Percentiles rank a stretch among this genome's conserved stretches.
These are phyloP conservation scores for Geotrichum ghanense DNA, from an alignment of 805 yeast species.

Conservation along the genomic window DNA sequence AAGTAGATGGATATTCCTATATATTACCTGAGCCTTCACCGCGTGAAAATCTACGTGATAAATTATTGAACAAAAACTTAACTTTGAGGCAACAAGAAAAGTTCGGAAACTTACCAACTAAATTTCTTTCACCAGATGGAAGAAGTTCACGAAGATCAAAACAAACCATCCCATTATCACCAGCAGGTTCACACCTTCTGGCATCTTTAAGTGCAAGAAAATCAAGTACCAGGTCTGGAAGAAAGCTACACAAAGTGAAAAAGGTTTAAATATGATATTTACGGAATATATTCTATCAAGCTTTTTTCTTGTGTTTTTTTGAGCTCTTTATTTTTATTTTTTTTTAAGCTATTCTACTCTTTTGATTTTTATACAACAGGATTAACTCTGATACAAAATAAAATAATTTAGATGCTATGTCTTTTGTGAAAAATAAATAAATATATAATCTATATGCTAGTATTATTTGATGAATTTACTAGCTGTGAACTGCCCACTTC, in stretches of 20 bases:
- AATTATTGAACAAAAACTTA: neutral
- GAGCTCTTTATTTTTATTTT: too few relatives aligned
- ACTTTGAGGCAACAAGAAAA: neutral
- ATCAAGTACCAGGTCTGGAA: too few relatives aligned
- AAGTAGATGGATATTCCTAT: neutral
- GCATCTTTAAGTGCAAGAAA: neutral
- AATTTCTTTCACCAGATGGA: neutral
- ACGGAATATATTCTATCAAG: too few relatives aligned
- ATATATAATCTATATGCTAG: neutral
- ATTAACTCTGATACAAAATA: too few relatives aligned
- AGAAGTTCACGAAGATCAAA: too few relatives aligned
- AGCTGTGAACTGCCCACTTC: neutral
- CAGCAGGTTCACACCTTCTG: neutral
- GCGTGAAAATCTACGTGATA: neutral
- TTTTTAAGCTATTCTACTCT: too few relatives aligned
- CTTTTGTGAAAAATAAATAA: conserved; percentile 1
- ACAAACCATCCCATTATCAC: neutral
- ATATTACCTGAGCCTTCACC: neutral
- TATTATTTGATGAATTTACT: neutral
- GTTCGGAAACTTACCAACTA: too few relatives aligned
- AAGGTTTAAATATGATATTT: too few relatives aligned
- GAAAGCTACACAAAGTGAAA: too few relatives aligned
- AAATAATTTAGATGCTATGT: too few relatives aligned
- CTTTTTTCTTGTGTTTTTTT: too few relatives aligned
- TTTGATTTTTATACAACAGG: too few relatives aligned